Evolutionary conservation across 2,329 filamentous ascomycete genomes (phyloP).

Genomic region (Pseudocercospora cruenta): DNA sequence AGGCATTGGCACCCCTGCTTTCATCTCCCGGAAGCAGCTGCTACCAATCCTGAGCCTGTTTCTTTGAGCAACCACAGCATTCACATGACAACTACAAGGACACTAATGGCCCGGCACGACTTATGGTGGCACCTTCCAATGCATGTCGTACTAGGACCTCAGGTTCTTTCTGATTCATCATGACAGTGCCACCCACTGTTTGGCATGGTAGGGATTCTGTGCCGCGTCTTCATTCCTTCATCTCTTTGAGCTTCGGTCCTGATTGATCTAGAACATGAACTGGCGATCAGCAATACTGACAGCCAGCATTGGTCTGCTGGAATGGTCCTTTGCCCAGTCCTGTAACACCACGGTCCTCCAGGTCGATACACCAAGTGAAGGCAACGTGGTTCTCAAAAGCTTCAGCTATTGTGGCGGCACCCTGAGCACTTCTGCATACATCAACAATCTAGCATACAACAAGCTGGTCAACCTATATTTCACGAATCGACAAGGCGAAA

Average conservation of each 20-base stretch:
- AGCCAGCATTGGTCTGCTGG: conserved; percentile 11
- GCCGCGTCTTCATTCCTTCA: not conserved
- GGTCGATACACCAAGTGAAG: conserved; percentile 23
- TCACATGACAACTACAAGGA: not conserved
- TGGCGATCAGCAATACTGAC: not conserved
- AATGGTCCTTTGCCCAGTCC: conserved; percentile 23
- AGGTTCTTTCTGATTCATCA: not conserved
- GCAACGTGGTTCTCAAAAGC: conserved; percentile 32
- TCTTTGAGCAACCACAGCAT: not conserved
- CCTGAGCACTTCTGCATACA: conserved; percentile 32
- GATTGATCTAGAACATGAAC: not conserved
- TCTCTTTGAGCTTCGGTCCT: not conserved
- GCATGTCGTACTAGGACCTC: not conserved
- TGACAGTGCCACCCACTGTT: not conserved
- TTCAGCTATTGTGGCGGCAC: conserved; percentile 39
- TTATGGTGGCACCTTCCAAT: not conserved
- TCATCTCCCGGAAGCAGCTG: not conserved
- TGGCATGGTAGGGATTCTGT: not conserved
- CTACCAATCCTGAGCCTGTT: not conserved
- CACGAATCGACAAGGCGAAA: conserved; percentile 34
- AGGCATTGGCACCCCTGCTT: too few relatives aligned
- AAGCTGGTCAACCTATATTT: conserved; percentile 39
- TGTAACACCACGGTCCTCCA: conserved; percentile 31
- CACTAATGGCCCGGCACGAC: not conserved
- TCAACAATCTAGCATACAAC: conserved; percentile 39